Base-by-base conservation (phyloP, 306 rosid species). In the Ammopiptanthus mongolicus region DNA sequence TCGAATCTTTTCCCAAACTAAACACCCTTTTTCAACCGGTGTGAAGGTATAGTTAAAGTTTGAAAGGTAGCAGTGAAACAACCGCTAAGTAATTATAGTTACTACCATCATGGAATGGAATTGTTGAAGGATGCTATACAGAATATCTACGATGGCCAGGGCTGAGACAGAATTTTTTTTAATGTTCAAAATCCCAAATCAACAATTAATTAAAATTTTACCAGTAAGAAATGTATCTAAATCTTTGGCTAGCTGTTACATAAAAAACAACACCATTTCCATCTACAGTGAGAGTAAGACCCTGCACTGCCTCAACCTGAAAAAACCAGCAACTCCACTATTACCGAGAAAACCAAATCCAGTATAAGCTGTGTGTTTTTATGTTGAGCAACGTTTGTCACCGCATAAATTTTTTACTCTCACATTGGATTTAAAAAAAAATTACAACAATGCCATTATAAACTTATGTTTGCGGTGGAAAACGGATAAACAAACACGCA, bases 281-380 rank as follows among this genome's bases (percentile, higher is more conserved):
- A 87, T 94, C 97, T 1, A 95, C 92, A 1, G 98, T 91, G 66
- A 94, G 82, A 6, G 93, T 56, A 84, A 91, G 84, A 51, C 96
- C 97, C 82, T 90, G 83, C 36, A 91, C 88, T 4, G 87, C 69
- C 46, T 90, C 93, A 5, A 86, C 95, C 86, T 90, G n/a, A n/a
- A n/a, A n/a, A n/a, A n/a, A n/a, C n/a, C 97, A 72, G 98, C 93
- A 66, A 94, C 90, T 73, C 98, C 98, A 82, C 90, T 44, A 60
- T 94, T 94, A 41, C 97, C 96, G 69, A 33, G 58, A 78, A 75
- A 21, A 33, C 3, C 5, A 65, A 28, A 60, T 13, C 36, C 50
- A 65, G 2, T 8, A 15, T n/a, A n/a, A n/a, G n/a, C n/a, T n/a
- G n/a, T n/a, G n/a, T n/a, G n/a, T n/a, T n/a, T n/a, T n/a, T n/a